Conservation (phyloP, 495 filamentous ascomycete genomes). For the Aspergillus panamensis region DNA sequence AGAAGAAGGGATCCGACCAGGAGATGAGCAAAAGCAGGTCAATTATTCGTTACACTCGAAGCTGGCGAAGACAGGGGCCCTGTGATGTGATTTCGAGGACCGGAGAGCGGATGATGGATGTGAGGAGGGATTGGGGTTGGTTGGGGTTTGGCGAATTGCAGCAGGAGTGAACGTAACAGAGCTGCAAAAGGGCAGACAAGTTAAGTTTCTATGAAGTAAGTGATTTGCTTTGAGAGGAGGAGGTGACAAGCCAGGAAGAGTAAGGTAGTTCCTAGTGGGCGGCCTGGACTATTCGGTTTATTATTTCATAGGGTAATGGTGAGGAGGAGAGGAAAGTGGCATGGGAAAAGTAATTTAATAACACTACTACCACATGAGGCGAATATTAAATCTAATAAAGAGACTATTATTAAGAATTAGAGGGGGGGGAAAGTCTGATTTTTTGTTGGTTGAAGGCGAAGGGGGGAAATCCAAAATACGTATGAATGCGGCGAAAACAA, state of each 20-base stretch:
- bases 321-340: neutral
- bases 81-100: neutral
- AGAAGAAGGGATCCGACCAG: neutral
- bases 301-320: neutral
- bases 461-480: neutral
- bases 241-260: neutral
- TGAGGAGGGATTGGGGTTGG: neutral
- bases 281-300: neutral
- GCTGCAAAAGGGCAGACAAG: conserved; percentile 5
- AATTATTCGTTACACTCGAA: conserved; percentile 7
- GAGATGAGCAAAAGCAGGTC: neutral
- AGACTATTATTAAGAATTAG: neutral
- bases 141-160: neutral
- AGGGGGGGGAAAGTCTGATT: conserved; percentile 1
- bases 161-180: neutral
- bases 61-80: conserved; percentile 8
- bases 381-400: neutral
- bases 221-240: neutral
- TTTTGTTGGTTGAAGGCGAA: conserved; percentile 10
- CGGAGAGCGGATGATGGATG: neutral
- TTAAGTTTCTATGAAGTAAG: conserved; percentile 26
- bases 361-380: neutral
- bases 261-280: neutral
- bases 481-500: conserved; percentile 10
- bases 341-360: conserved; percentile 1